Base-by-base conservation (phyloP, 257 asterid species). In the Ilex aquifolium region DNA sequence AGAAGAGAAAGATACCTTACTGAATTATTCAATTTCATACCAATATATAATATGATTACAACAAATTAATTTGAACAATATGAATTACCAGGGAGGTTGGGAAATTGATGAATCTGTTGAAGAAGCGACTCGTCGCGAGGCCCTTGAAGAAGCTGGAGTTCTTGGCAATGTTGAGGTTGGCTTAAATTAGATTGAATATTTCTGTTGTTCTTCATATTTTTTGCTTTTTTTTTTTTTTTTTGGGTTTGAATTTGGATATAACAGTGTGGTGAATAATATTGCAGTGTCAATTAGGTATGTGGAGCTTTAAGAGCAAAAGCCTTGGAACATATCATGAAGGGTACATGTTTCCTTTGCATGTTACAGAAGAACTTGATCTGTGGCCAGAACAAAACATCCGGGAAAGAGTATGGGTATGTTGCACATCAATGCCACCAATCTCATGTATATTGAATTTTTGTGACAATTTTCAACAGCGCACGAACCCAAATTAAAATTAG, bases 91-190 rank as follows among this genome's bases (percentile, higher is more conserved):
- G 95, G 96, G 96, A 31, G 95, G 96, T 51, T 88, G 96, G 96
- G 96, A 88, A 55, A 65, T 65, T 31, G 96, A 88, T 68, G 96
- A 88, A 70, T 83, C 91, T 5, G 76, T 78, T 1, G 82, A 79
- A 74, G 94, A 81, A 79, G 95, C 94, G 6, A 94, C 91, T 63
- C 72, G 76, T 65, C 94, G 96, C 2, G 96, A 88, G 69, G 72
- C 96, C 0, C 69, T 83, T 0, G 96, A 88, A 76, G 96, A 88
- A 73, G 96, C 96, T 58, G 96, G 96, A 12, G 96, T 88, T 65
- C 69, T 85, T 46, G 96, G 96, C 32, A 74, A 76, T 64, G 75
- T 88, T 21, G 84, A 85, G 91, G 95, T 85, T 50, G 17, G 66
- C 2, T 12, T 12, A 7, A 3, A n/a, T 49, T 11, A 49, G 4